Conservation (phyloP, 106 monocot species). For the Dendrobium catenatum region DNA sequence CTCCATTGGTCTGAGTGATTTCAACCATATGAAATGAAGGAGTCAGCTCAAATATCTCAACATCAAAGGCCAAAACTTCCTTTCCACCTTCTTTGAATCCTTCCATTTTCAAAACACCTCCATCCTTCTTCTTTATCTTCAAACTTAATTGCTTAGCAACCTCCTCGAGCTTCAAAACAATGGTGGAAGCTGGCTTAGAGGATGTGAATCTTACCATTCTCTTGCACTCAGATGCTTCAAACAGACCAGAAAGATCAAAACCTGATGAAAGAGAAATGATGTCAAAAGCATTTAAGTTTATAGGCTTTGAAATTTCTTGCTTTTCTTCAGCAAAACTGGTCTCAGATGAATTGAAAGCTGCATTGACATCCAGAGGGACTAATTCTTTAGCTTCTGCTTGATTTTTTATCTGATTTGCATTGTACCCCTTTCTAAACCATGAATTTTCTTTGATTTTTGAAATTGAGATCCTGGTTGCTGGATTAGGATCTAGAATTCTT, state of each 20-base stretch:
- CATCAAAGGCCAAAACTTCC: constrained; percentile 20
- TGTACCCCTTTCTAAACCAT: constrained; percentile 31
- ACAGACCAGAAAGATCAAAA: constrained; percentile 32
- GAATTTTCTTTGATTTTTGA: constrained; percentile 29
- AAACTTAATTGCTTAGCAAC: constrained; percentile 14
- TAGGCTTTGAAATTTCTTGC: constrained; percentile 4
- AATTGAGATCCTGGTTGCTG: constrained; percentile 31
- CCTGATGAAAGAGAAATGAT: constrained; percentile 34
- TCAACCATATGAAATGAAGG: constrained; percentile 28
- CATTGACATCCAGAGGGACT: constrained; percentile 9
- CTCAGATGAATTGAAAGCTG: constrained; percentile 5
- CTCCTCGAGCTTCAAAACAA: constrained; percentile 27
- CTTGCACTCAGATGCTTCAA: constrained; percentile 9
- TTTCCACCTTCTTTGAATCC: constrained; percentile 12
- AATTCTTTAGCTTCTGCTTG: constrained; percentile 10
- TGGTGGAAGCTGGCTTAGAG: constrained; percentile 11
- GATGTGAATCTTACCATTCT: constrained; percentile 20
- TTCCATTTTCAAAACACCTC: constrained; percentile 29
- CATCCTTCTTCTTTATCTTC: constrained; percentile 34
- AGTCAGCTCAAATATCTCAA: constrained; percentile 30
- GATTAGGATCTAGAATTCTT: constrained; percentile 39
- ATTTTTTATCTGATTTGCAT: constrained; percentile 7
- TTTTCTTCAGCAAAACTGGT: neutral
- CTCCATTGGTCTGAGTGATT: constrained; percentile 21
- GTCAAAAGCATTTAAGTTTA: constrained; percentile 30